Conservation (phyloP, 768 basidiomycete species). For the Boletellus sp. region DNA sequence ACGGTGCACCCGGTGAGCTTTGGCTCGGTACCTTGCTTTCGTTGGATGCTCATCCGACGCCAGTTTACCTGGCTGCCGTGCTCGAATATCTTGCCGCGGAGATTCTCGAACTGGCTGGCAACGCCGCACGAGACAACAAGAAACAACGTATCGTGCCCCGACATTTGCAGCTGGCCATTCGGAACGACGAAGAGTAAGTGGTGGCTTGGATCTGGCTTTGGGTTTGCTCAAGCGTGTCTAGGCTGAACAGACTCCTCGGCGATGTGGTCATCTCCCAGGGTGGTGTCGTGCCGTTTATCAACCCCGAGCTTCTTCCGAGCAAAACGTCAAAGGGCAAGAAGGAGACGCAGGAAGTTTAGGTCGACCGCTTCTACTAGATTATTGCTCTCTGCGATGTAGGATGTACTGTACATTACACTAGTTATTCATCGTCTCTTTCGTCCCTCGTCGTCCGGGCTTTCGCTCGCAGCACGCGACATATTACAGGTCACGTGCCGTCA, state of each 20-base stretch:
- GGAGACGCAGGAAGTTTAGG: constrained; percentile 44
- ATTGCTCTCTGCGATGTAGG: constrained; percentile 24
- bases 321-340: constrained; percentile 55
- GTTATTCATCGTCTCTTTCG: constrained; percentile 24
- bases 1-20: constrained; percentile 44
- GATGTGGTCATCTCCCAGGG: constrained; percentile 61
- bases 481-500: too few species aligned
- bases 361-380: constrained; percentile 4
- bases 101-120: constrained; percentile 60
- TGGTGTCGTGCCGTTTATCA: constrained; percentile 54
- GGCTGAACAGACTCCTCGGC: constrained; percentile 39
- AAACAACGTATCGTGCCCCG: constrained; percentile 63
- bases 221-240: constrained; percentile 3
- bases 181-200: constrained; percentile 53
- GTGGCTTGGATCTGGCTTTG: not conserved
- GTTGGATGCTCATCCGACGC: not conserved
- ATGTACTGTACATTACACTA: constrained; percentile 32
- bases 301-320: constrained; percentile 48
- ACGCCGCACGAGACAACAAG: constrained; percentile 53
- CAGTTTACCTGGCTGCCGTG: constrained; percentile 59
- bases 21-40: too few species aligned
- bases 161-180: constrained; percentile 62
- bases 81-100: constrained; percentile 62
- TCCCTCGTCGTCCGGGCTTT: not conserved
- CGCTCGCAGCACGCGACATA: too few species aligned